phyloP scores from a whole-genome alignment of 2,329 filamentous ascomycete species.

The Penicillium sp. region DNA sequence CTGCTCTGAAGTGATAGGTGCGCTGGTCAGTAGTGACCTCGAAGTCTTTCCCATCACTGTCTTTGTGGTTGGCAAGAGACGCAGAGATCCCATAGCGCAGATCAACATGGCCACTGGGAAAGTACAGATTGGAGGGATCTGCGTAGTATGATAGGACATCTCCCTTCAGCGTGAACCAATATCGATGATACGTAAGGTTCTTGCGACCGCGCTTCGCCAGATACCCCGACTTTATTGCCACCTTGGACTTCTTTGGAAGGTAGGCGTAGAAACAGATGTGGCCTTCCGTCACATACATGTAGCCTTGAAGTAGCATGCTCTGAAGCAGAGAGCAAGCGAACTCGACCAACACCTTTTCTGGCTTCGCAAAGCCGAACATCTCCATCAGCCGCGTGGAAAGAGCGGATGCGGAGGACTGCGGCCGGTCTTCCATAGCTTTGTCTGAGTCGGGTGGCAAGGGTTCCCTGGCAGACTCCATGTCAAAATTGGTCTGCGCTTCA shows the following conservation, averaged over 20 bases:
- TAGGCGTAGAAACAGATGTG: slow-evolving; percentile 98
- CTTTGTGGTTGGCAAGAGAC: slow-evolving; percentile 61
- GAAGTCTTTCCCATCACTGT: slow-evolving; percentile 71
- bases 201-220: slow-evolving; percentile 83
- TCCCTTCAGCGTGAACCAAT: slow-evolving; percentile 90
- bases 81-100: slow-evolving; percentile 87
- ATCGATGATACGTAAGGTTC: slow-evolving; percentile 81
- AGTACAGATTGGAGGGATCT: slow-evolving; percentile 81
- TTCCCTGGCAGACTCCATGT: slow-evolving; percentile 22
- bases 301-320: slow-evolving; percentile 86
- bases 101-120: slow-evolving; percentile 87
- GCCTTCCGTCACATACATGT: slow-evolving; percentile 88
- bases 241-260: slow-evolving; percentile 82
- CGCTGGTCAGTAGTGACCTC: slow-evolving; percentile 76
- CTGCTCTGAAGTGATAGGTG: slow-evolving; percentile 82
- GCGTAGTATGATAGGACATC: slow-evolving; percentile 88
- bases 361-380: slow-evolving; percentile 76
- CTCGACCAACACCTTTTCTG: slow-evolving; percentile 83
- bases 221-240: slow-evolving; percentile 79
- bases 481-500: slow-evolving; percentile 64
- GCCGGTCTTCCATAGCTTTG: slow-evolving; percentile 51
- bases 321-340: slow-evolving; percentile 92
- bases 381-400: slow-evolving; percentile 71
- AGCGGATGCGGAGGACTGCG: slow-evolving; percentile 49
- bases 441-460: slow-evolving; percentile 20